Percentiles rank a stretch among this genome's conserved stretches.
Conservation (phyloP, 345 rosid species). For the Odontarrhena argentea region DNA sequence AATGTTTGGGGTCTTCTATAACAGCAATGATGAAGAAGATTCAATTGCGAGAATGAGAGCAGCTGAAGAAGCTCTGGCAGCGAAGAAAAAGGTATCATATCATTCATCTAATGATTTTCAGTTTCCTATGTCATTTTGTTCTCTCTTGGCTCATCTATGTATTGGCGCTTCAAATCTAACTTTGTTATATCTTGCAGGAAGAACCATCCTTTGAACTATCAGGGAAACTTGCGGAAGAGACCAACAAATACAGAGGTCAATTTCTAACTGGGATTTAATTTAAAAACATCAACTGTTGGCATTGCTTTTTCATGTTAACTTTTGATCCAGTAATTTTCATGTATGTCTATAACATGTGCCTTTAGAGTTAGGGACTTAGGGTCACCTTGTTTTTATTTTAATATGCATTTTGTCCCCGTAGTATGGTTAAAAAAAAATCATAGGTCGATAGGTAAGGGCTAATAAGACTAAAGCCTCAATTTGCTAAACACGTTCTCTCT, state of each 20-base stretch:
- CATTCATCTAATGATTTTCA: slow-evolving; percentile 16
- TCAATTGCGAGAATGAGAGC: slow-evolving; percentile 83
- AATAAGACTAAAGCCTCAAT: slow-evolving; percentile 7
- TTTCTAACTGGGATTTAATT: neutral
- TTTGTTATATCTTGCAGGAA: slow-evolving; percentile 57
- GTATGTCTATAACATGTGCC: slow-evolving; percentile 19
- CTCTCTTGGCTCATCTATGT: slow-evolving; percentile 5
- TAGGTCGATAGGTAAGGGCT: neutral
- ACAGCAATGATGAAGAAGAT: slow-evolving; percentile 70
- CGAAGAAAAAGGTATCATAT: slow-evolving; percentile 69
- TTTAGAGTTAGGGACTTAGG: neutral
- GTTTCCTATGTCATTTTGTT: neutral
- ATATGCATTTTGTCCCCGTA: neutral
- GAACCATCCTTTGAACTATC: slow-evolving; percentile 93
- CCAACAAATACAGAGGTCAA: slow-evolving; percentile 85
- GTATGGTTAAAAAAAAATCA: neutral
- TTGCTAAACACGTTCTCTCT: neutral
- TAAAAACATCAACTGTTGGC: slow-evolving; percentile 10
- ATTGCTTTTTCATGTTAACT: slow-evolving; percentile 1
- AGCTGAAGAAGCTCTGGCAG: slow-evolving; percentile 81
- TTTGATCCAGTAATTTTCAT: slow-evolving; percentile 19
- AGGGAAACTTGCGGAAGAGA: slow-evolving; percentile 97
- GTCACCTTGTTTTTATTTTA: neutral
- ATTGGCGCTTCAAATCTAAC: slow-evolving; percentile 6
- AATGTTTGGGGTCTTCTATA: slow-evolving; percentile 29